Evolutionary conservation across 495 filamentous ascomycete genomes (phyloP).

Genomic region (Aspergillus affinis): DNA sequence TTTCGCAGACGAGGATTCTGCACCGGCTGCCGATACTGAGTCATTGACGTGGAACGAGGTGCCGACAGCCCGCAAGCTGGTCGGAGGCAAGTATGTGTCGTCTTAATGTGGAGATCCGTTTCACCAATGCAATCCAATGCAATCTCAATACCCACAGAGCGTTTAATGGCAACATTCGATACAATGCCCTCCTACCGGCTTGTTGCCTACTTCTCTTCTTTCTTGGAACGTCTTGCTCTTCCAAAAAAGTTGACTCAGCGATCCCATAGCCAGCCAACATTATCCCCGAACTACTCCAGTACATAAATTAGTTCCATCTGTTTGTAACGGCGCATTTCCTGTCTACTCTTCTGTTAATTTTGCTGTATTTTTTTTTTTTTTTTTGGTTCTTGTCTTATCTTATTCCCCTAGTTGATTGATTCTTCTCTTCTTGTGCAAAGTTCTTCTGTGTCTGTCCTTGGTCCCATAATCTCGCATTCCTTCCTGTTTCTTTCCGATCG

Average conservation of each 20-base stretch:
- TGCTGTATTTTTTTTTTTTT: no score
- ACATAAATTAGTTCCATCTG: not conserved
- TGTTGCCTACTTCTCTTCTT: not conserved
- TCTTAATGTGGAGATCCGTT: no score
- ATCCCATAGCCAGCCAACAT: not conserved
- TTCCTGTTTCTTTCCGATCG: not conserved
- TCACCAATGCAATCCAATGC: not conserved
- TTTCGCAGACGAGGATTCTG: constrained; percentile 62
- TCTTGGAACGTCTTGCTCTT: not conserved
- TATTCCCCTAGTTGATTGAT: not conserved
- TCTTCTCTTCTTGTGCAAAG: not conserved
- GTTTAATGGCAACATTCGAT: not conserved
- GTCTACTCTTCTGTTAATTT: not conserved
- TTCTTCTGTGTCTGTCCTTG: not conserved
- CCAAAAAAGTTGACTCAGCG: not conserved
- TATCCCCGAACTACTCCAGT: not conserved
- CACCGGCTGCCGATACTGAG: constrained; percentile 21
- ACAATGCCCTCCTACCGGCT: not conserved
- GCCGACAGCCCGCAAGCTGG: constrained; percentile 66
- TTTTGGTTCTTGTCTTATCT: not conserved
- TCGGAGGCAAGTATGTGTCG: constrained; percentile 72
- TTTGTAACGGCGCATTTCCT: not conserved
- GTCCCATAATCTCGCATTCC: not conserved
- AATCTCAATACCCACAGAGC: not conserved
- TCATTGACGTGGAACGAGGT: constrained; percentile 70